Conservation (phyloP, 108 stramenopile genomes). For the Cyclotella atomus region DNA sequence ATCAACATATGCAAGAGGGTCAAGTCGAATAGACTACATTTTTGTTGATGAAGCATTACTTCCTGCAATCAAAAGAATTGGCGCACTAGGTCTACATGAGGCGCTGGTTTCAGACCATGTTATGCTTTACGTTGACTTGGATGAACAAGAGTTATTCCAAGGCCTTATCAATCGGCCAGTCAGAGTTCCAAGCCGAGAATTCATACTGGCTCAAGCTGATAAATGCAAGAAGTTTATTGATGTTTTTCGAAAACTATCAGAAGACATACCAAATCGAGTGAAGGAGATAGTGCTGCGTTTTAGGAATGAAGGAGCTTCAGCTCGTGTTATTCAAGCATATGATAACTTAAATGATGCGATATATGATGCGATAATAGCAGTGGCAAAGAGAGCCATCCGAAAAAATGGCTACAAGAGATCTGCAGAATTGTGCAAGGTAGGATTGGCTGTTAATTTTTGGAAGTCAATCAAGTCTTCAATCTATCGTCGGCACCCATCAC, state of each 20-base stretch:
- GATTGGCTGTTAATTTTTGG: too few relatives aligned
- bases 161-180: slow-evolving; percentile 10
- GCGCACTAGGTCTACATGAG: slow-evolving; percentile 7
- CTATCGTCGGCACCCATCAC: too few relatives aligned
- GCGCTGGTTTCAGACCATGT: slow-evolving; percentile 1
- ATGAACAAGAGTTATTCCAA: not conserved
- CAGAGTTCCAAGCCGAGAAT: not conserved
- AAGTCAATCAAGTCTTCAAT: too few relatives aligned
- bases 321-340: too few relatives aligned
- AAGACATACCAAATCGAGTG: not conserved
- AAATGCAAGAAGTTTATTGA: not conserved
- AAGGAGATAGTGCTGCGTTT: too few relatives aligned
- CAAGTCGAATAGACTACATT: slow-evolving; percentile 3
- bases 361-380: too few relatives aligned
- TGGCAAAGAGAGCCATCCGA: too few relatives aligned
- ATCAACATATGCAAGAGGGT: not conserved
- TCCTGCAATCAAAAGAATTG: slow-evolving; percentile 1
- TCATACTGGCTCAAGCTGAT: slow-evolving; percentile 5
- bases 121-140: not conserved
- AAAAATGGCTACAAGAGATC: too few relatives aligned
- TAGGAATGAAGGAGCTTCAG: too few relatives aligned
- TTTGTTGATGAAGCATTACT: not conserved
- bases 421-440: too few relatives aligned
- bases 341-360: too few relatives aligned
- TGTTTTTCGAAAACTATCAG: not conserved